Evolutionary conservation across 306 rosid genomes (phyloP), one percentile per base, ranked within the genome.

Genomic region (Abrus precatorius): DNA sequence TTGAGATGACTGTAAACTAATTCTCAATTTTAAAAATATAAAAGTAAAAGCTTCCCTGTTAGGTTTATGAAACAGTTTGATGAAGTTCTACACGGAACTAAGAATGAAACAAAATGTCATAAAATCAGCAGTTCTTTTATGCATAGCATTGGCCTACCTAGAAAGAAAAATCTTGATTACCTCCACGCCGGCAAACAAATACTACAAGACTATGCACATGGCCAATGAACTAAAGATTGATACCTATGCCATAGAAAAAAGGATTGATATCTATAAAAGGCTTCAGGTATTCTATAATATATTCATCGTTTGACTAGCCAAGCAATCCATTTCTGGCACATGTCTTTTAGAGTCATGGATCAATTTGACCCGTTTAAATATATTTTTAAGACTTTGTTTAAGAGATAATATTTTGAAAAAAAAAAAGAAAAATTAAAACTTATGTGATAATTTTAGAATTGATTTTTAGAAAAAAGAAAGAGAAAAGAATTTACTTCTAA

Each of bases 71-170:
- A 65, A 33, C 3, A 41, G 57, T 47, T 32, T 5, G 11, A 70
- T 1, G 50, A 57, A 47, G 4, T 70, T 32, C 10, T 11, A 6
- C 32, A 70, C 71, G 77, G 33, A 79, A 69, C 72, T 28, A 20
- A 60, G 27, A 79, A 48, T 27, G 77, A 60, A 79, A 69, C 64
- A 71, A 48, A 79, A 59, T 28, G 72, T 70, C 34, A 59, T 36
- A 52, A 11, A 7, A 20, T 11, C 2, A 59, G 4, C 10, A 27
- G 43, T 14, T 8, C 29, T 5, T 72, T 10, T 28, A 43, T 43
- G 5, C 27, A 50, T 47, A 6, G 59, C 30, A 13, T 36, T 62
- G 66, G 77, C 29, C 14, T 74, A 74, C 56, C 56, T 43, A 29
- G 53, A 60, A 36, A 12, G 14, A 12, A 30, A 28, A 29, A 13